Conservation (phyloP, 2,329 filamentous ascomycete genomes). For the Cladosporium sp. region DNA sequence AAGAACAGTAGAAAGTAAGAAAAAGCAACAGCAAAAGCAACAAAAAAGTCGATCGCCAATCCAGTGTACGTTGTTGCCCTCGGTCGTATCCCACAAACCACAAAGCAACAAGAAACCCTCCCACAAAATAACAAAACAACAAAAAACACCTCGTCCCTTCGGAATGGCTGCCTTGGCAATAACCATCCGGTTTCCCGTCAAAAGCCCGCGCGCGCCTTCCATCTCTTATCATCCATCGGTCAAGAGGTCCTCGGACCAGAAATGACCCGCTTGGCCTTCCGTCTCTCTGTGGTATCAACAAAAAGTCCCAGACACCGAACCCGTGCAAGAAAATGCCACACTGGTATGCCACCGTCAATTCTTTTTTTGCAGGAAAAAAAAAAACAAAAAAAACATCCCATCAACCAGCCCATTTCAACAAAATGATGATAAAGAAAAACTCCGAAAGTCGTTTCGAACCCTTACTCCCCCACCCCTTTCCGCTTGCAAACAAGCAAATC, state of each 20-base stretch:
- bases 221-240: background rate
- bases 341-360: constrained; percentile 4
- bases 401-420: background rate
- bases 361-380: background rate
- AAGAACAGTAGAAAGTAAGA: constrained; percentile 1
- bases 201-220: constrained; percentile 4
- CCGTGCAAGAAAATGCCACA: constrained; percentile 1
- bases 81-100: no score
- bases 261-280: no score
- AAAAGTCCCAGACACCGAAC: constrained; percentile 5
- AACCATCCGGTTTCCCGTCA: background rate
- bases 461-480: background rate
- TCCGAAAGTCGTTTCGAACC: constrained; percentile 7
- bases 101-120: background rate
- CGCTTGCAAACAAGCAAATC: background rate
- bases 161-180: no score
- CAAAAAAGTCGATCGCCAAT: no score
- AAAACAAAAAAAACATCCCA: background rate
- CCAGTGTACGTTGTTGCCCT: constrained; percentile 1
- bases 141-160: background rate
- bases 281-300: background rate
- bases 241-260: no score
- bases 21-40: no score
- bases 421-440: background rate
- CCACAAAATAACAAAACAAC: background rate